These are phyloP conservation scores for Pseudopithomyces chartarum DNA, from an alignment of 2,329 filamentous ascomycete genomes.

Conservation along the genomic window DNA sequence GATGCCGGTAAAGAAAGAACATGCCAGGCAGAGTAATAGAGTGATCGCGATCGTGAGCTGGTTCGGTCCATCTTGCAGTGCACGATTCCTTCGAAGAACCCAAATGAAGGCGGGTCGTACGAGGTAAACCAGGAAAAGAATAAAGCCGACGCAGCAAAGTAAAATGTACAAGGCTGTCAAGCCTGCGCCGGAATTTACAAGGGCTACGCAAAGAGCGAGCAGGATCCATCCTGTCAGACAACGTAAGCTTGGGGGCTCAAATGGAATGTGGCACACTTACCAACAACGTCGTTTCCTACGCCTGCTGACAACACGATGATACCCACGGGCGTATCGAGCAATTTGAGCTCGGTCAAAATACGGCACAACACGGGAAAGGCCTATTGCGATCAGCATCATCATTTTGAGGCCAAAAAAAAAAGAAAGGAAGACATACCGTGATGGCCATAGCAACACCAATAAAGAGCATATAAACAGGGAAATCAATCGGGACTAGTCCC, in stretches of 20 bases:
- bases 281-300: conserved; percentile 88
- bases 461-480: conserved; percentile 73
- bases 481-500: conserved; percentile 61
- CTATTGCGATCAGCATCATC: conserved; percentile 38
- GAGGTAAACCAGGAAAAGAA: conserved; percentile 73
- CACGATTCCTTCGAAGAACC: conserved; percentile 73
- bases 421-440: conserved; percentile 61
- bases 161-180: conserved; percentile 85
- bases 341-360: conserved; percentile 87
- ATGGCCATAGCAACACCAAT: conserved; percentile 94
- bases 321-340: conserved; percentile 81
- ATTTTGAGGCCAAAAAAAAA: too few relatives aligned
- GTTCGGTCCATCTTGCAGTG: conserved; percentile 84
- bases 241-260: conserved; percentile 10
- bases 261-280: conserved; percentile 22
- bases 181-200: conserved; percentile 86
- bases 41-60: conserved; percentile 85
- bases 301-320: conserved; percentile 88
- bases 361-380: conserved; percentile 89
- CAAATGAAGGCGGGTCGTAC: conserved; percentile 77
- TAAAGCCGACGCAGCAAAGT: conserved; percentile 74
- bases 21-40: conserved; percentile 75
- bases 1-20: conserved; percentile 84
- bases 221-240: conserved; percentile 73
- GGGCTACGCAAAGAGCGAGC: conserved; percentile 86